phyloP scores from a whole-genome alignment of 192 early-diverging fungal genomes.

The Entomortierella lignicola region DNA sequence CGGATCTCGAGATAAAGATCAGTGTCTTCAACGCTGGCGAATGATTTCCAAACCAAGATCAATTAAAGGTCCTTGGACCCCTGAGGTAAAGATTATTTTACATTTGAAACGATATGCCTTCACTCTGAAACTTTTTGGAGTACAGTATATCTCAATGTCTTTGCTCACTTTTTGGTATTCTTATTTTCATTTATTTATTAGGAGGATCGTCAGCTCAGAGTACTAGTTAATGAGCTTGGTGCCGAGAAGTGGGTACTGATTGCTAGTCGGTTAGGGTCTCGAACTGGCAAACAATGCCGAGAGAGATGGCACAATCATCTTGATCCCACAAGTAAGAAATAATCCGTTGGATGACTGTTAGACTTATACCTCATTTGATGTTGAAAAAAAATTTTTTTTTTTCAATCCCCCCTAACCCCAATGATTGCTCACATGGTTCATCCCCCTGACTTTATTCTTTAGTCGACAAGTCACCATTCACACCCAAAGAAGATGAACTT shows the following conservation, averaged over 20 bases:
- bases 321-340: constrained; percentile 46
- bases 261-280: constrained; percentile 38
- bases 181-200: background rate
- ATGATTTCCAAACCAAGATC: constrained; percentile 55
- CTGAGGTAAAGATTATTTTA: constrained; percentile 25
- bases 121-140: constrained; percentile 1
- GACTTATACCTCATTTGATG: no score
- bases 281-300: constrained; percentile 52
- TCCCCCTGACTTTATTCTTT: constrained; percentile 1
- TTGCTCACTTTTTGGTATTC: constrained; percentile 2
- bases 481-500: constrained; percentile 42
- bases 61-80: constrained; percentile 54
- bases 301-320: constrained; percentile 54
- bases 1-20: constrained; percentile 53
- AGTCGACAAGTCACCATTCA: constrained; percentile 54
- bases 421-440: constrained; percentile 31
- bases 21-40: constrained; percentile 54
- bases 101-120: no score
- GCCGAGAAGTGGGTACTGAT: constrained; percentile 52
- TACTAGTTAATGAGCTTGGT: constrained; percentile 42
- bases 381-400: no score
- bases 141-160: no score
- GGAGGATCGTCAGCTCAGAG: constrained; percentile 50
- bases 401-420: constrained; percentile 5
- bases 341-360: no score